phyloP scores from a whole-genome alignment of 257 asterid species.

The Dorcoceras hygrometricum region DNA sequence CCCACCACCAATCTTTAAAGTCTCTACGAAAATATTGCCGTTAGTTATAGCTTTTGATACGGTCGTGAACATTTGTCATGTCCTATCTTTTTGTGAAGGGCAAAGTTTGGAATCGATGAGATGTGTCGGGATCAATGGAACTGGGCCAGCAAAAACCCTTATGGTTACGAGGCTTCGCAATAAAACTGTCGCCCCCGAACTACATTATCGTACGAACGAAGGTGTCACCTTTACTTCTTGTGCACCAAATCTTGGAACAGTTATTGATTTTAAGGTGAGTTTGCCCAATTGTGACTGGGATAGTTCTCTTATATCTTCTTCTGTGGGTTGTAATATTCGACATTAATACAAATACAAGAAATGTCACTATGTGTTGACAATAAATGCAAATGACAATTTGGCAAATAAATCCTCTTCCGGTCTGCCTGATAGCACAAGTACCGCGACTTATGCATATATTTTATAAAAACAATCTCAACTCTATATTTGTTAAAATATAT shows the following conservation, averaged over 20 bases:
- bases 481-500: too few species aligned
- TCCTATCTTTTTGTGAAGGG: conserved; percentile 38
- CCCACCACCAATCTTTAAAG: too few species aligned
- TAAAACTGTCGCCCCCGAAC: neutral
- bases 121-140: conserved; percentile 89
- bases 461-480: too few species aligned
- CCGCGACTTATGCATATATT: too few species aligned
- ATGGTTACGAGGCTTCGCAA: conserved; percentile 44
- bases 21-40: too few species aligned
- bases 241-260: neutral
- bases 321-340: neutral
- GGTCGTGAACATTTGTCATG: neutral
- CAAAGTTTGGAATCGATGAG: conserved; percentile 62
- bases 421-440: too few species aligned
- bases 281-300: neutral
- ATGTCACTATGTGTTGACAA: neutral
- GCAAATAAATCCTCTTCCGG: neutral
- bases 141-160: conserved; percentile 87
- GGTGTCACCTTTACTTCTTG: neutral
- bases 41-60: neutral
- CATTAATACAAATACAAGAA: neutral
- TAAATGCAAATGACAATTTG: neutral
- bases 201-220: too few species aligned
- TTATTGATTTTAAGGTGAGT: neutral
- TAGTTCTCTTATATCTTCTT: neutral